Percentiles rank a stretch among this genome's conserved stretches.
Evolutionary conservation across 2,329 filamentous ascomycete species (phyloP).

Genomic region (Metarhizium brunneum): DNA sequence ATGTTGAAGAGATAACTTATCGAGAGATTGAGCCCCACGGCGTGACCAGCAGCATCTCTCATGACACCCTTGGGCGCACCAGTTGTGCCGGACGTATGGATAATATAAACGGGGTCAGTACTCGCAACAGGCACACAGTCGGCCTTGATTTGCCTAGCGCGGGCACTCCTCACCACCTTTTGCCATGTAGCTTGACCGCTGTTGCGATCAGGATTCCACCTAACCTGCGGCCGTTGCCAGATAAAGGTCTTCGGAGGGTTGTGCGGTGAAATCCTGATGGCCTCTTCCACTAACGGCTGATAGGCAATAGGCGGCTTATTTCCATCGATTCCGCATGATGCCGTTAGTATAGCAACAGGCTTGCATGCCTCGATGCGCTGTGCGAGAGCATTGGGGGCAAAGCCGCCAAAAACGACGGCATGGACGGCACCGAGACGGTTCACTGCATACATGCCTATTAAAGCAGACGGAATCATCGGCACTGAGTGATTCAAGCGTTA

Average conservation of each 20-base stretch:
- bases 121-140: constrained; percentile 70
- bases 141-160: constrained; percentile 56
- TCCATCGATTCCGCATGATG: constrained; percentile 87
- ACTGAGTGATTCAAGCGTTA: constrained; percentile 37
- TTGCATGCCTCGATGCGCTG: constrained; percentile 80
- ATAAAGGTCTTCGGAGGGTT: constrained; percentile 68
- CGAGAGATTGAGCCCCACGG: constrained; percentile 73
- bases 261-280: constrained; percentile 55
- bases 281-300: constrained; percentile 65
- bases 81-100: constrained; percentile 80
- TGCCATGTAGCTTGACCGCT: constrained; percentile 73
- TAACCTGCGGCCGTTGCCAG: constrained; percentile 72
- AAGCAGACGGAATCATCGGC: constrained; percentile 88
- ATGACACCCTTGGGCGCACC: constrained; percentile 76
- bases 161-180: constrained; percentile 61
- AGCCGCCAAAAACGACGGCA: constrained; percentile 88
- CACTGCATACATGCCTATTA: constrained; percentile 79
- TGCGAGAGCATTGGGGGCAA: constrained; percentile 70
- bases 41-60: constrained; percentile 76
- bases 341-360: constrained; percentile 71
- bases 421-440: constrained; percentile 80
- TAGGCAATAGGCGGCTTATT: constrained; percentile 73
- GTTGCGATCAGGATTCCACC: constrained; percentile 62
- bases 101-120: constrained; percentile 77
- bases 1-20: constrained; percentile 79